Percentiles rank a stretch among this genome's conserved stretches.
Conservation (phyloP, 148 eudicot genomes). For the Fagopyrum homotropicum region DNA sequence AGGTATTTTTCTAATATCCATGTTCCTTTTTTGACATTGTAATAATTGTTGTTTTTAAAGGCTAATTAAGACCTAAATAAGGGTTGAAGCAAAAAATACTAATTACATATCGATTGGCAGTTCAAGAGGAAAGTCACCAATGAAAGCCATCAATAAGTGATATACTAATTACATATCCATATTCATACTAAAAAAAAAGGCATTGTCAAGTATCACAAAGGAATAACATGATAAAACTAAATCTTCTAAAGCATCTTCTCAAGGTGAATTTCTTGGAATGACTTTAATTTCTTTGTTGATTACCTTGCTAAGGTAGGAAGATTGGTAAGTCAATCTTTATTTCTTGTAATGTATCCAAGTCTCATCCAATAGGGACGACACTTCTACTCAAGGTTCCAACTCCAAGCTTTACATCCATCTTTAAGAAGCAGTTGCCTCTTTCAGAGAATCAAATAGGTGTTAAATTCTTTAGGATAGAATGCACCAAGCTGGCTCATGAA, state of each 20-base stretch:
- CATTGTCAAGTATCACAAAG: background rate
- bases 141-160: no score
- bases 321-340: no score
- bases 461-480: background rate
- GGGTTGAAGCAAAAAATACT: no score
- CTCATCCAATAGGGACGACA: background rate
- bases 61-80: no score
- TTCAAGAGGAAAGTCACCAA: no score
- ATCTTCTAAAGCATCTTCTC: background rate
- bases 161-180: no score
- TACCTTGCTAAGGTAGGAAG: slow-evolving; percentile 9
- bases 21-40: no score
- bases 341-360: slow-evolving; percentile 1
- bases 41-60: no score
- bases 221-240: background rate
- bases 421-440: slow-evolving; percentile 89
- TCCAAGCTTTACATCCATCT: slow-evolving; percentile 49
- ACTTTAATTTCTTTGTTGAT: background rate
- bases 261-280: background rate
- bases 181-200: background rate
- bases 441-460: background rate
- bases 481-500: no score
- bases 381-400: slow-evolving; percentile 25
- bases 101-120: no score
- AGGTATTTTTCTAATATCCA: no score